Conservation (phyloP, 1,284 basidiomycete genomes). For the Kalmanozyma brasiliensis region DNA sequence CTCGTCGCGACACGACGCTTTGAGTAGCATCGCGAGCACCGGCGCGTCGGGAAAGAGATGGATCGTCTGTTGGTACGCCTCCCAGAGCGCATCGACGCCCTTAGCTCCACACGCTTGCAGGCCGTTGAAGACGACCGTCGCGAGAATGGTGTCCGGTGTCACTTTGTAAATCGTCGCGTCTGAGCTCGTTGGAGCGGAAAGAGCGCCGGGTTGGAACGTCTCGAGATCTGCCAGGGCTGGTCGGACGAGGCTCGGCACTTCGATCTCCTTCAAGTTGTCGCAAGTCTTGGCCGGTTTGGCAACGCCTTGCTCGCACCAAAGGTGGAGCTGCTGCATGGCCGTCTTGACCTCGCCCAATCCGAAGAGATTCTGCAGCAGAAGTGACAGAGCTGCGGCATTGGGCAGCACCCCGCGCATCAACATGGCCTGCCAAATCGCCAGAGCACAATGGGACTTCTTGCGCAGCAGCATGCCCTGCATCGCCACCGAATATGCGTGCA, state of each 20-base stretch:
- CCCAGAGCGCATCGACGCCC: slow-evolving; percentile 31
- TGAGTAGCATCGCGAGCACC: slow-evolving; percentile 35
- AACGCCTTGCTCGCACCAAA: slow-evolving; percentile 37
- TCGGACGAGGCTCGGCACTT: slow-evolving; percentile 6
- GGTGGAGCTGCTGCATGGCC: slow-evolving; percentile 28
- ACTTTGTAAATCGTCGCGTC: slow-evolving; percentile 7
- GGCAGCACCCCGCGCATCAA: slow-evolving; percentile 25
- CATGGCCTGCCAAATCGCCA: slow-evolving; percentile 33
- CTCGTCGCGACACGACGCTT: slow-evolving; percentile 15
- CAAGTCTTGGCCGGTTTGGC: background rate
- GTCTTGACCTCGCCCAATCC: slow-evolving; percentile 9
- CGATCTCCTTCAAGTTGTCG: slow-evolving; percentile 5
- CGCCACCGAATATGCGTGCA: slow-evolving; percentile 22
- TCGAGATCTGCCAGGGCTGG: background rate
- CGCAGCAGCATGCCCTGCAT: slow-evolving; percentile 33
- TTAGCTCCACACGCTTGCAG: slow-evolving; percentile 16
- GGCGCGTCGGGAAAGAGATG: slow-evolving; percentile 33
- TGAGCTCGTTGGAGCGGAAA: background rate
- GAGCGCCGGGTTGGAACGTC: background rate
- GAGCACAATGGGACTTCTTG: slow-evolving; percentile 8
- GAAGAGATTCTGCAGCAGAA: slow-evolving; percentile 33
- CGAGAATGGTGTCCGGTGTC: slow-evolving; percentile 20
- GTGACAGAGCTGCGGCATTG: slow-evolving; percentile 16
- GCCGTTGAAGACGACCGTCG: slow-evolving; percentile 35
- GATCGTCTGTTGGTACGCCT: slow-evolving; percentile 31